Evolutionary conservation across 352 stramenopile species (phyloP), one percentile per base, ranked within the genome.

Genomic region (Pythium brassicae): DNA sequence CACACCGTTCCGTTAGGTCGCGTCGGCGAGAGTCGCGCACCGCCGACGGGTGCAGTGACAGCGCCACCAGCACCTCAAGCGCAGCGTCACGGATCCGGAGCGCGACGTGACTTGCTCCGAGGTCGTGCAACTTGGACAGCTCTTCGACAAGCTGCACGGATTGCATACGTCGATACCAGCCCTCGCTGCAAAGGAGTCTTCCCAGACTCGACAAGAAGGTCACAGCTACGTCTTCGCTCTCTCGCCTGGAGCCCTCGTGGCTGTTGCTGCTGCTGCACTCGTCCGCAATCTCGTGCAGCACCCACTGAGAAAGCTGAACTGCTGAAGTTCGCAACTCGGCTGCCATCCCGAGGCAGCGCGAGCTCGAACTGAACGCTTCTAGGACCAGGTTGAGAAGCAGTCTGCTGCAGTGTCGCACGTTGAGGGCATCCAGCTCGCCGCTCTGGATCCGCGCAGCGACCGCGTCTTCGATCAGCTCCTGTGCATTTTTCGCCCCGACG

Each of bases 391-490:
- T 57, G 22, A 58, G 26, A 5, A 63, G 57, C 20, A 35, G 23
- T 11, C 48, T 32, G 11, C 50, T 43, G 20, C 44, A 34, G 14
- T 20, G 15, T 20, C 27, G 40, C n/a, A 65, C 53, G 17, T 44
- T 9, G 4, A 20, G 2, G 1, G 26, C 19, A 17, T 50, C 23
- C 10, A 74, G 39, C 15, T 56, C 34, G 22, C 55, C 56, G 15
- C 26, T 49, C 17, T 20, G 37, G 10, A 56, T 14, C 19, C 61
- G 54, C 10, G 46, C 45, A 19, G 2, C 42, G 4, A 74, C 35
- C 10, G 59, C 59, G 48, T 72, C 59, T 8, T 25, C 11, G 10
- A 83, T 53, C 17, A 83, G 45, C 8, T 71, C 27, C 12, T 50
- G 53, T 6, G 70, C 58, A 15, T 59, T 32, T 4, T 49, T 40